Conservation (phyloP, 1,284 basidiomycete species). For the Takashimella koratensis region DNA sequence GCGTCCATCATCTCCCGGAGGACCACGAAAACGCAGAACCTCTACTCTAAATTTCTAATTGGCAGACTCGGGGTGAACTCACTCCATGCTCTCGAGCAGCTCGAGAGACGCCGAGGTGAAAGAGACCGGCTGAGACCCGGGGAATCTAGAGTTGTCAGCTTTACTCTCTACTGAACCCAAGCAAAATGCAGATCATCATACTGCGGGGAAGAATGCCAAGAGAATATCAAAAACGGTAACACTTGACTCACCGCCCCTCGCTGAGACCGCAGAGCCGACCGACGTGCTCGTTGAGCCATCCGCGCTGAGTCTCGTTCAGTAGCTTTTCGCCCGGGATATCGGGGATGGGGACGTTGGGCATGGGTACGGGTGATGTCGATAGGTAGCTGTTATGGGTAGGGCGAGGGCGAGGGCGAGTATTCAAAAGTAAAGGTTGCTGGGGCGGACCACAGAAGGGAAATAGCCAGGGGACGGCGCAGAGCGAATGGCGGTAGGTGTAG, state of each 20-base stretch:
- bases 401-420: too few relatives aligned
- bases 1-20: too few relatives aligned
- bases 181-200: not conserved
- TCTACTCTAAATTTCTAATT: too few relatives aligned
- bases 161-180: not conserved
- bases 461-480: too few relatives aligned
- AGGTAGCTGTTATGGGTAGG: too few relatives aligned
- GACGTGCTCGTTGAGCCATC: constrained; percentile 62
- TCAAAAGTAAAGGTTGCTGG: too few relatives aligned
- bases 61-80: too few relatives aligned
- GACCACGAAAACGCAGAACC: too few relatives aligned
- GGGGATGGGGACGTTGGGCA: constrained; percentile 39
- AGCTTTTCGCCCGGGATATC: constrained; percentile 43
- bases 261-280: constrained; percentile 63
- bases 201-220: not conserved
- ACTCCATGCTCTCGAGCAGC: constrained; percentile 80
- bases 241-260: constrained; percentile 54
- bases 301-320: constrained; percentile 55
- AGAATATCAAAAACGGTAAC: not conserved
- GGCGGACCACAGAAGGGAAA: too few relatives aligned
- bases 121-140: constrained; percentile 89
- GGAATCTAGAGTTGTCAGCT: constrained; percentile 60
- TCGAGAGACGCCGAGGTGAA: constrained; percentile 67
- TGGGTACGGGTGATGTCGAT: constrained; percentile 4
- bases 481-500: too few relatives aligned